phyloP scores from a whole-genome alignment of 2,329 filamentous ascomycete genomes.

The Sporothrix pallida region DNA sequence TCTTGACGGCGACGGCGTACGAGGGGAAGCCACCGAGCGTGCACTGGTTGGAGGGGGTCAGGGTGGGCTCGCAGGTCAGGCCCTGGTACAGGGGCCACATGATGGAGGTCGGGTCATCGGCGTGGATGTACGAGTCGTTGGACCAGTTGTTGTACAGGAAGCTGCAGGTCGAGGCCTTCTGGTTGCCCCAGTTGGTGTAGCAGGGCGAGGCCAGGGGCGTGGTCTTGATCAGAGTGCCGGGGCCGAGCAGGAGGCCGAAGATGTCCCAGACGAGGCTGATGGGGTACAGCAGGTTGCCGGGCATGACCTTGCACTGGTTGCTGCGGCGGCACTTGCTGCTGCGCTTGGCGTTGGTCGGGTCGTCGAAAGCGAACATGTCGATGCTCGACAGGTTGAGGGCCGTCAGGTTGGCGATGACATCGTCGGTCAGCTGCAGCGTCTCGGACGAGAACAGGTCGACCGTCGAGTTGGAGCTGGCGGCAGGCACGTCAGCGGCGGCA shows the following conservation, averaged over 20 bases:
- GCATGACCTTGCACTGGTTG: conserved; percentile 42
- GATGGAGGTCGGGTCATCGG: conserved; percentile 48
- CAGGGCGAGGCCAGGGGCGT: conserved; percentile 60
- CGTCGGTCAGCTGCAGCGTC: conserved; percentile 37
- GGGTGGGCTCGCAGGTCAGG: conserved; percentile 46
- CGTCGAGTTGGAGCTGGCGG: conserved; percentile 23
- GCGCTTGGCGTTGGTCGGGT: background rate
- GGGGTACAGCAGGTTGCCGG: conserved; percentile 63
- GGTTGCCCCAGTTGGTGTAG: conserved; percentile 53
- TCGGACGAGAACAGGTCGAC: conserved; percentile 39
- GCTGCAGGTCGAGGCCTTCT: conserved; percentile 51
- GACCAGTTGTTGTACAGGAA: conserved; percentile 47
- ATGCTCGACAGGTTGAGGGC: conserved; percentile 34
- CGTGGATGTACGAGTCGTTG: conserved; percentile 44
- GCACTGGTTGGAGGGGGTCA: conserved; percentile 33
- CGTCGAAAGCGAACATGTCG: conserved; percentile 36
- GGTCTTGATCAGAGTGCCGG: conserved; percentile 57
- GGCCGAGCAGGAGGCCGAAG: conserved; percentile 57
- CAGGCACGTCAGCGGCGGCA: conserved; percentile 29
- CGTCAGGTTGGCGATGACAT: conserved; percentile 37
- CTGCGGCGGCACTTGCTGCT: conserved; percentile 22
- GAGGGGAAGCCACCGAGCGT: conserved; percentile 51
- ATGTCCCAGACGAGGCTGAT: conserved; percentile 51
- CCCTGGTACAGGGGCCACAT: conserved; percentile 52
- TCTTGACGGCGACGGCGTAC: conserved; percentile 51